Percentiles rank a stretch among this genome's conserved stretches.
Conservation (phyloP, 805 yeast genomes). For the Metschnikowia amazonensis region DNA sequence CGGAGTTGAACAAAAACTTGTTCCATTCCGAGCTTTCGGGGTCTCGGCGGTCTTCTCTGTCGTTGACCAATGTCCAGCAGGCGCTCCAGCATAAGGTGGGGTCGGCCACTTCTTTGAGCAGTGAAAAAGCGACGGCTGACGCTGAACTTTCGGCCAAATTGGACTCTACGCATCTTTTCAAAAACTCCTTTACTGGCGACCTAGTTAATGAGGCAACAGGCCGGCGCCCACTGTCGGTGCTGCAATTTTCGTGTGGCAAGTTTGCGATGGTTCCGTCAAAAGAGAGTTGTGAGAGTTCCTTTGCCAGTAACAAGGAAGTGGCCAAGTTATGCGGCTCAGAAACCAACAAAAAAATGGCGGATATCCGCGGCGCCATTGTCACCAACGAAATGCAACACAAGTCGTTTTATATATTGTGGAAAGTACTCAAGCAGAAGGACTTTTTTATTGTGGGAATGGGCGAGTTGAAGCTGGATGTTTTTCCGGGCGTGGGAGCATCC, state of each 20-base stretch:
- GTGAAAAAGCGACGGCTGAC: neutral
- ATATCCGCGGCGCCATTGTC: constrained; percentile 36
- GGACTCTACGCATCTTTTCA: neutral
- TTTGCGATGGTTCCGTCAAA: constrained; percentile 31
- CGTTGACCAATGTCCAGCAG: constrained; percentile 26
- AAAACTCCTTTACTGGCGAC: constrained; percentile 1
- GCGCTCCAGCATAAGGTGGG: neutral
- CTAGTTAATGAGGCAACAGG: neutral
- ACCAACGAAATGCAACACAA: constrained; percentile 37
- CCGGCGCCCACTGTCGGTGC: constrained; percentile 25
- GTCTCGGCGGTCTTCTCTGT: constrained; percentile 30
- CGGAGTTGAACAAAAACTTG: constrained; percentile 33
- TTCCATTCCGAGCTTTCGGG: constrained; percentile 34
- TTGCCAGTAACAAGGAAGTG: constrained; percentile 5
- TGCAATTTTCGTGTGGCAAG: constrained; percentile 25
- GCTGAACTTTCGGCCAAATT: neutral
- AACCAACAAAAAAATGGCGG: constrained; percentile 14
- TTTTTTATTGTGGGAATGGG: constrained; percentile 33
- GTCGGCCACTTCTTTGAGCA: constrained; percentile 18
- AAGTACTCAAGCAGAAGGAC: constrained; percentile 16
- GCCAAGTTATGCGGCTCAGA: constrained; percentile 12
- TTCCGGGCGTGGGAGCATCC: constrained; percentile 20
- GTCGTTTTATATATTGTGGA: constrained; percentile 35
- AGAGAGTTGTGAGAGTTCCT: neutral
- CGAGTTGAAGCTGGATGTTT: constrained; percentile 28